phyloP scores from a whole-genome alignment of 495 filamentous ascomycete genomes.

The Penicillium diatomitis region DNA sequence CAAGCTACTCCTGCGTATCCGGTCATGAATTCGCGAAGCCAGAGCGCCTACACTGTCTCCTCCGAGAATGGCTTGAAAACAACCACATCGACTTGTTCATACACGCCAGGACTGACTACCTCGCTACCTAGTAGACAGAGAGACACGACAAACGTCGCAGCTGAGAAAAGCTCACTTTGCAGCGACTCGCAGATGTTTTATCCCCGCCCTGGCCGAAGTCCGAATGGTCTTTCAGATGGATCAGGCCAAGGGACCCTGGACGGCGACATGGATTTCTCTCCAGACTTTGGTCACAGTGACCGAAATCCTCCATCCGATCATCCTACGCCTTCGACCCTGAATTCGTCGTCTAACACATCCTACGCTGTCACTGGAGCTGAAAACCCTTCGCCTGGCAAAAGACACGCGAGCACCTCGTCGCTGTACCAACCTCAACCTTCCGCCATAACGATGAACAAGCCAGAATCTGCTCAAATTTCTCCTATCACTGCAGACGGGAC shows the following conservation, averaged over 20 bases:
- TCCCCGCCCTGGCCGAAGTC: not conserved
- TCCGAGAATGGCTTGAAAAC: conserved; percentile 2
- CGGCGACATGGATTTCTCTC: conserved; percentile 25
- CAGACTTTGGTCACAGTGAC: conserved; percentile 20
- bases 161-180: not conserved
- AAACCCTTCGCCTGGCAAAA: conserved; percentile 13
- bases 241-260: conserved; percentile 9
- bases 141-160: not conserved
- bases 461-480: conserved; percentile 11
- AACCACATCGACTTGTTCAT: not conserved
- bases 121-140: conserved; percentile 24
- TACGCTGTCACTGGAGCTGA: conserved; percentile 21
- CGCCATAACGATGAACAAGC: conserved; percentile 9
- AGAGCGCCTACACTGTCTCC: not conserved
- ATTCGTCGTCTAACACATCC: conserved; percentile 28
- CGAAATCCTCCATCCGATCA: conserved; percentile 26
- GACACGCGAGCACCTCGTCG: conserved; percentile 7
- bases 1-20: conserved; percentile 9
- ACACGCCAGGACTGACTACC: conserved; percentile 2
- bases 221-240: conserved; percentile 1
- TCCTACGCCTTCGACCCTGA: conserved; percentile 27
- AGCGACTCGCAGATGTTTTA: conserved; percentile 2
- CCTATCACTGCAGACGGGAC: conserved; percentile 5
- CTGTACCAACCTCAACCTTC: conserved; percentile 5
- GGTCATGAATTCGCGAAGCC: conserved; percentile 6